A percentile compares a stretch with the other conserved stretches of the same genome.
These are phyloP conservation scores for Xylaria sp. DNA, from an alignment of 2,329 filamentous ascomycete species.

Conservation along the genomic window DNA sequence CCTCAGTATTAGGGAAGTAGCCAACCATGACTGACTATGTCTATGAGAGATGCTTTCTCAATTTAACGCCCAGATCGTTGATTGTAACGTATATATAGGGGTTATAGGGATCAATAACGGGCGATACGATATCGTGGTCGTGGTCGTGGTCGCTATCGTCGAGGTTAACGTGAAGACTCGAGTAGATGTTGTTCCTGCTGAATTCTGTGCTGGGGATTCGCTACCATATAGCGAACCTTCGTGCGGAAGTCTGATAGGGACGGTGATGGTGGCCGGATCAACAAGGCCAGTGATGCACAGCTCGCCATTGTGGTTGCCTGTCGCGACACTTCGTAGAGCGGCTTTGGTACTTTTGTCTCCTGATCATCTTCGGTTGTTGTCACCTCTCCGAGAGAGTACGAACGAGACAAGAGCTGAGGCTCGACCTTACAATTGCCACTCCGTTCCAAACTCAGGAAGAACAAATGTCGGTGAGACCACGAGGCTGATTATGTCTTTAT, in stretches of 20 bases:
- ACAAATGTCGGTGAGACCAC: slow-evolving; percentile 19
- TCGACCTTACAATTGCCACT: slow-evolving; percentile 37
- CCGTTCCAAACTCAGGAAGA: not conserved
- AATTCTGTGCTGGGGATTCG: slow-evolving; percentile 22
- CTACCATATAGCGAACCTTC: slow-evolving; percentile 38
- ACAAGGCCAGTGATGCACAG: slow-evolving; percentile 28
- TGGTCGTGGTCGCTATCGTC: slow-evolving; percentile 46
- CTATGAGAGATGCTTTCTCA: no score
- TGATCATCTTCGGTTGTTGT: slow-evolving; percentile 34
- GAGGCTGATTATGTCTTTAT: slow-evolving; percentile 15
- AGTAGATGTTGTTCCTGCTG: slow-evolving; percentile 35
- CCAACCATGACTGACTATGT: no score
- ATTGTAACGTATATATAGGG: slow-evolving; percentile 42
- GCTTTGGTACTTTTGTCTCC: slow-evolving; percentile 38
- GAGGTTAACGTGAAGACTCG: slow-evolving; percentile 17
- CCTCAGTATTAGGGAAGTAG: not conserved
- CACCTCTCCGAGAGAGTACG: slow-evolving; percentile 25
- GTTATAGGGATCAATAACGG: slow-evolving; percentile 41
- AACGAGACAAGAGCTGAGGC: slow-evolving; percentile 47
- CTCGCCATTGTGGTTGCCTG: slow-evolving; percentile 36
- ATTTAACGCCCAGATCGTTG: slow-evolving; percentile 17
- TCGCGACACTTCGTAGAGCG: slow-evolving; percentile 19
- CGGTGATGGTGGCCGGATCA: slow-evolving; percentile 39
- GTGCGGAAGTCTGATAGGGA: slow-evolving; percentile 32
- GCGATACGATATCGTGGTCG: slow-evolving; percentile 45